These are phyloP conservation scores for Lichtheimia corymbifera DNA, from an alignment of 371 early-diverging fungal species.

Conservation along the genomic window DNA sequence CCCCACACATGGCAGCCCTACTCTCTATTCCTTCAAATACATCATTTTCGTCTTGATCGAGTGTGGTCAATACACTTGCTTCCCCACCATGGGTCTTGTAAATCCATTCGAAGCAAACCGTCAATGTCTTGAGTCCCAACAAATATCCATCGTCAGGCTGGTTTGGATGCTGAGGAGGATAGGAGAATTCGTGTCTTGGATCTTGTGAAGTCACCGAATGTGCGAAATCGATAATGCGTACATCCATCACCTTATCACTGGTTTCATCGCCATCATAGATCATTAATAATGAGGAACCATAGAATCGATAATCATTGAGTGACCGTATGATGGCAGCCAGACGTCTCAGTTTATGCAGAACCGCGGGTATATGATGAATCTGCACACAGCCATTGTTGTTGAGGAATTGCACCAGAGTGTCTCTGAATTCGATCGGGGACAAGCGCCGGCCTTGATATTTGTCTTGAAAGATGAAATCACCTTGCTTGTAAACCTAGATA, in stretches of 20 bases:
- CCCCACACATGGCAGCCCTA: background rate
- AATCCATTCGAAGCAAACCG: slow-evolving; percentile 66
- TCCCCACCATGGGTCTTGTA: slow-evolving; percentile 49
- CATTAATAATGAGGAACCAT: slow-evolving; percentile 81
- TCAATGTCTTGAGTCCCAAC: slow-evolving; percentile 70
- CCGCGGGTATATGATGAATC: slow-evolving; percentile 77
- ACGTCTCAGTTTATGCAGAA: slow-evolving; percentile 71
- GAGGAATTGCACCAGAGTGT: slow-evolving; percentile 80
- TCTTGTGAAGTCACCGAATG: slow-evolving; percentile 63
- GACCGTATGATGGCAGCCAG: slow-evolving; percentile 72
- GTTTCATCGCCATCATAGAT: slow-evolving; percentile 44
- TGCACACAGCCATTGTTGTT: slow-evolving; percentile 77
- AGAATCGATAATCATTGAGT: slow-evolving; percentile 85
- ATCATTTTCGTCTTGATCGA: slow-evolving; percentile 20
- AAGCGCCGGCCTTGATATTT: slow-evolving; percentile 94
- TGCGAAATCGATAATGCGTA: slow-evolving; percentile 95
- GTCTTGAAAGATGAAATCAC: slow-evolving; percentile 78
- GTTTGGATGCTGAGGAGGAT: slow-evolving; percentile 68
- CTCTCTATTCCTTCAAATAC: slow-evolving; percentile 35
- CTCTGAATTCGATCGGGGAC: slow-evolving; percentile 72
- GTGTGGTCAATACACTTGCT: slow-evolving; percentile 17
- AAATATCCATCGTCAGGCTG: slow-evolving; percentile 77
- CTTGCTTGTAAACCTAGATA: slow-evolving; percentile 74
- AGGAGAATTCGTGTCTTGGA: slow-evolving; percentile 39
- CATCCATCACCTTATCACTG: slow-evolving; percentile 55